Evolutionary conservation across 108 stramenopile species (phyloP).

Genomic region (Skeletonema potamos): DNA sequence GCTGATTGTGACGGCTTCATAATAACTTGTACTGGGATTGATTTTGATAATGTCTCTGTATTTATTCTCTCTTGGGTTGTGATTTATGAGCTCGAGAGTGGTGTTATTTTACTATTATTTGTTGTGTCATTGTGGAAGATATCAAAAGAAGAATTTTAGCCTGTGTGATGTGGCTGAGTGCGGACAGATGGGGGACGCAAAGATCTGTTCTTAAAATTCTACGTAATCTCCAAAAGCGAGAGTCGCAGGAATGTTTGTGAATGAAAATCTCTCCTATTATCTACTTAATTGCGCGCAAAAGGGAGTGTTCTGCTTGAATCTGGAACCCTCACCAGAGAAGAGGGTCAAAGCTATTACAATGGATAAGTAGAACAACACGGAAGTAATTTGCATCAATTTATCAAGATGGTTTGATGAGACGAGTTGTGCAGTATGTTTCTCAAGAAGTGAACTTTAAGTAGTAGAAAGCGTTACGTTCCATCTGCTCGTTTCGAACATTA

Average conservation of each 20-base stretch:
- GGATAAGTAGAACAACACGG: no score
- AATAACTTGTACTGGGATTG: neutral
- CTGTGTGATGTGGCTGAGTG: neutral
- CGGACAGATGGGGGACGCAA: neutral
- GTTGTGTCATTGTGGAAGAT: neutral
- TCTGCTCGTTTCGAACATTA: neutral
- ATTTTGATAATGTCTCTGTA: neutral
- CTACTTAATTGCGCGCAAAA: no score
- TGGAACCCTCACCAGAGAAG: no score
- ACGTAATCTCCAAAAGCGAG: neutral
- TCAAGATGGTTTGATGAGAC: no score
- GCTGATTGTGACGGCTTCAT: conserved; percentile 1
- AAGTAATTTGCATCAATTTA: no score
- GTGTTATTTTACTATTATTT: no score
- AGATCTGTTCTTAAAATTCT: neutral
- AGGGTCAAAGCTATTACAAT: no score
- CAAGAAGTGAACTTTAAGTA: neutral
- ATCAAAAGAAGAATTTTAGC: neutral
- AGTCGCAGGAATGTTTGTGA: neutral
- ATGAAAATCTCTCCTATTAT: no score
- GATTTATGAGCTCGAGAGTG: neutral
- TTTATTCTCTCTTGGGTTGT: neutral
- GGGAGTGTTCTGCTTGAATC: no score
- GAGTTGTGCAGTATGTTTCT: neutral
- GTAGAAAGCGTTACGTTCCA: no score